phyloP scores from a whole-genome alignment of 371 early-diverging fungal genomes.

The Mucor irregularis region DNA sequence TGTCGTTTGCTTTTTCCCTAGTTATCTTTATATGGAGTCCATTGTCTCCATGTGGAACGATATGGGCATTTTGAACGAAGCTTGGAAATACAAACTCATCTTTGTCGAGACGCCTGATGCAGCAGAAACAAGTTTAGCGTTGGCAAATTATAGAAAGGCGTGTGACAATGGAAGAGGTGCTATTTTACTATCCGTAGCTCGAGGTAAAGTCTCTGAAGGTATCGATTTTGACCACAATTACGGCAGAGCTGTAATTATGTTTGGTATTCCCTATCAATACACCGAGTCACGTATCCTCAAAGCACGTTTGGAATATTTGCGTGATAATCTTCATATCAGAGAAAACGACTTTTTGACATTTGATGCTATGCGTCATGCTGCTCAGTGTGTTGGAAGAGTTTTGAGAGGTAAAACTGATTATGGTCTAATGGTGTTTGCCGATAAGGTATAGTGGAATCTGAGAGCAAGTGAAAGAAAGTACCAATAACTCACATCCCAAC shows the following conservation, averaged over 20 bases:
- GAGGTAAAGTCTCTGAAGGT: constrained; percentile 99
- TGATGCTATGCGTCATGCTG: constrained; percentile 99
- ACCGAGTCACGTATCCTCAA: constrained; percentile 97
- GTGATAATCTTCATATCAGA: constrained; percentile 91
- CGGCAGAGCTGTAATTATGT: constrained; percentile 98
- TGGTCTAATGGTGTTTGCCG: constrained; percentile 99
- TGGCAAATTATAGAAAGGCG: constrained; percentile 95
- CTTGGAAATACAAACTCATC: constrained; percentile 96
- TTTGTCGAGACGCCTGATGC: constrained; percentile 99
- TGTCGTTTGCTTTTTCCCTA: constrained; percentile 98
- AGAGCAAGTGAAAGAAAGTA: not conserved
- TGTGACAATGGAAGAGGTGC: constrained; percentile 99
- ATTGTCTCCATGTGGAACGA: constrained; percentile 99
- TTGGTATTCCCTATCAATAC: constrained; percentile 99
- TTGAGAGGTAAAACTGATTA: constrained; percentile 99
- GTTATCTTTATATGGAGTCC: constrained; percentile 98
- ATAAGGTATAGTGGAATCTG: constrained; percentile 71
- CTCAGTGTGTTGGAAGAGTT: constrained; percentile 99
- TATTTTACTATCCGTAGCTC: constrained; percentile 97
- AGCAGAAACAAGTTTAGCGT: constrained; percentile 95
- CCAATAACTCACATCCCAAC: too few relatives aligned
- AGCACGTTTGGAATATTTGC: constrained; percentile 95
- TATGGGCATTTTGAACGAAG: constrained; percentile 92
- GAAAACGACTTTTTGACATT: constrained; percentile 99
- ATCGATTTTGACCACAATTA: constrained; percentile 99